These are phyloP conservation scores for Fusarium zealandicum DNA, from an alignment of 2,329 filamentous ascomycete genomes.

Conservation along the genomic window DNA sequence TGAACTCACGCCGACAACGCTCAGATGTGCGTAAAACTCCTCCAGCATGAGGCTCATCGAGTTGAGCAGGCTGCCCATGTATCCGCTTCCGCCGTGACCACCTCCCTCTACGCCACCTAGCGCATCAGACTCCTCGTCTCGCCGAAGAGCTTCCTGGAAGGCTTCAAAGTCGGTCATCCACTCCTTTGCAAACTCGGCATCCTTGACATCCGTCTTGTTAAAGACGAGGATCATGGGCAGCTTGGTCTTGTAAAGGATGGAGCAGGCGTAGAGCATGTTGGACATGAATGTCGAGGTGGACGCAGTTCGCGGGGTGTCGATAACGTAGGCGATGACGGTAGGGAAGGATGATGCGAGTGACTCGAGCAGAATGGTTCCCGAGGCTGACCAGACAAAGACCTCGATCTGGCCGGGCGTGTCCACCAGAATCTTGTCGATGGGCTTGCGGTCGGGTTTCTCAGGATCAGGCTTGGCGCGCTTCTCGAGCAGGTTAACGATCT, in stretches of 20 bases:
- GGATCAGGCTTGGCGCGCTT: conserved; percentile 77
- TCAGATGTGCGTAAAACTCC: conserved; percentile 95
- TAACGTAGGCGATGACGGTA: conserved; percentile 95
- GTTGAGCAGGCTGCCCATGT: conserved; percentile 95
- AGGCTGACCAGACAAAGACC: conserved; percentile 98
- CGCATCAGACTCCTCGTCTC: conserved; percentile 79
- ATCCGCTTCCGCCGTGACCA: conserved; percentile 79
- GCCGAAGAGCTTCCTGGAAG: conserved; percentile 84
- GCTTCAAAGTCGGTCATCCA: conserved; percentile 99
- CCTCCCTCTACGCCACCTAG: conserved; percentile 76
- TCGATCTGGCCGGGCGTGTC: conserved; percentile 98
- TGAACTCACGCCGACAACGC: conserved; percentile 89
- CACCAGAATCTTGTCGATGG: conserved; percentile 84
- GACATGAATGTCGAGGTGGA: conserved; percentile 99
- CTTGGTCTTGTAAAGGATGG: conserved; percentile 98
- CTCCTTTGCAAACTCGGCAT: conserved; percentile 89
- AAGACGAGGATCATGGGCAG: conserved; percentile 98
- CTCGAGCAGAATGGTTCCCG: conserved; percentile 90
- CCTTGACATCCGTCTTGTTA: conserved; percentile 97
- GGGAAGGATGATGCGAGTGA: conserved; percentile 93
- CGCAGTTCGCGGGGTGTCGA: conserved; percentile 92
- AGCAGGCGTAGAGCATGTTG: conserved; percentile 99
- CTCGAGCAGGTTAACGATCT: conserved; percentile 87
- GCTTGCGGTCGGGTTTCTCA: conserved; percentile 64
- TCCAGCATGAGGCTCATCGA: conserved; percentile 98